Evolutionary conservation across 441 rosid species (phyloP).

Genomic region (Populus hybrid): DNA sequence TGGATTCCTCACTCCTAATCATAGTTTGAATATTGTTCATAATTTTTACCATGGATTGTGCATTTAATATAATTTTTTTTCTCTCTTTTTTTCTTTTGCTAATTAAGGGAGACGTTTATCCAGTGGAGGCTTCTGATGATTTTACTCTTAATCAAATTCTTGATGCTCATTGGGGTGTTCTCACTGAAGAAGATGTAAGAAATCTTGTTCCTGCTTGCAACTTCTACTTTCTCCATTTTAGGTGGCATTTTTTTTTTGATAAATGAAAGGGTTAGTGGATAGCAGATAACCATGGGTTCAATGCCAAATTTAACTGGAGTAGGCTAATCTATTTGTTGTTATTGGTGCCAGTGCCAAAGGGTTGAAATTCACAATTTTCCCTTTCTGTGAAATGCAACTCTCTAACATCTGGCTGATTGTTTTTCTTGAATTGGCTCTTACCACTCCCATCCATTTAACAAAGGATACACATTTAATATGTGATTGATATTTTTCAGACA

Average conservation of each 20-base stretch:
- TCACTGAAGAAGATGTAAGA: conserved; percentile 81
- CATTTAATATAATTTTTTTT: conserved; percentile 13
- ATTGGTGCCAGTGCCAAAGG: neutral
- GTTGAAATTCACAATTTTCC: neutral
- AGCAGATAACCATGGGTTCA: neutral
- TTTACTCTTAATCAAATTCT: conserved; percentile 60
- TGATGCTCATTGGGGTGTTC: conserved; percentile 99
- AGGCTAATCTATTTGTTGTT: neutral
- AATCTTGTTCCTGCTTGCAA: conserved; percentile 15
- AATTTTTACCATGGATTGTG: neutral
- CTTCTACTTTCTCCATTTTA: neutral
- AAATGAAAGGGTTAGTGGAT: conserved; percentile 1
- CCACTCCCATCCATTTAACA: neutral
- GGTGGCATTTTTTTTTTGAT: neutral
- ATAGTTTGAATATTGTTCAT: neutral
- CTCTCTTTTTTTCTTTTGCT: neutral
- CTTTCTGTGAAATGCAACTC: neutral
- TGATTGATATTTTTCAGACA: conserved; percentile 47
- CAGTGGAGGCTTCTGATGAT: conserved; percentile 67
- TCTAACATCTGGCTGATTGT: neutral
- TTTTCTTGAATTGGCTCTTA: neutral
- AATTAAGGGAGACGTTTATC: conserved; percentile 93
- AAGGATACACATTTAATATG: neutral
- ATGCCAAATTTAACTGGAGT: neutral
- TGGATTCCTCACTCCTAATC: neutral